phyloP scores from a whole-genome alignment of 352 stramenopile species.

The Globisporangium camurandrum region DNA sequence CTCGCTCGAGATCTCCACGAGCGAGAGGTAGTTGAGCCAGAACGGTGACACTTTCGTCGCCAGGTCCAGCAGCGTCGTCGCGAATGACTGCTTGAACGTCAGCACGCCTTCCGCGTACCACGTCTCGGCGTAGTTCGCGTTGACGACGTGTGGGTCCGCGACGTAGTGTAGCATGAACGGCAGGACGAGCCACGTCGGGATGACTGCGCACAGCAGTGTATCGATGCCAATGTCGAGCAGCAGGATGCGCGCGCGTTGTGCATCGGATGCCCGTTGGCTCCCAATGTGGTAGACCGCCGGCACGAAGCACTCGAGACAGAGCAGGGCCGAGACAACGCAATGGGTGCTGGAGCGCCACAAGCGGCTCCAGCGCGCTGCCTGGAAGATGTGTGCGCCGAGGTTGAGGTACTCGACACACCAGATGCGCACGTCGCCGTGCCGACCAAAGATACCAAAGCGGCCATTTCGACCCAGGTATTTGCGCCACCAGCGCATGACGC shows the following conservation, averaged over 20 bases:
- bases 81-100: slow-evolving; percentile 7
- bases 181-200: slow-evolving; percentile 2
- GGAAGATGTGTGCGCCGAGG: slow-evolving; percentile 5
- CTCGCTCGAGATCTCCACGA: slow-evolving; percentile 6
- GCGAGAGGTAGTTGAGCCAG: slow-evolving; percentile 8
- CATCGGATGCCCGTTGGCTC: background rate
- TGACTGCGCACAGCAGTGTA: slow-evolving; percentile 4
- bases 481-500: background rate
- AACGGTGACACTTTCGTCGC: slow-evolving; percentile 5
- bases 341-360: background rate
- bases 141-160: background rate
- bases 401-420: slow-evolving; percentile 10
- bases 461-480: slow-evolving; percentile 2
- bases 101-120: slow-evolving; percentile 6
- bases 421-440: slow-evolving; percentile 5
- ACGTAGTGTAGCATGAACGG: slow-evolving; percentile 2
- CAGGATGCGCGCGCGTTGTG: background rate
- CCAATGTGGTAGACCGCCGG: slow-evolving; percentile 3
- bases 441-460: slow-evolving; percentile 4
- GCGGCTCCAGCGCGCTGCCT: slow-evolving; percentile 1
- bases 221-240: slow-evolving; percentile 4
- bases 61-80: slow-evolving; percentile 1
- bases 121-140: slow-evolving; percentile 5
- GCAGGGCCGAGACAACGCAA: background rate
- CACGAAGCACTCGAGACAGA: slow-evolving; percentile 2